Evolutionary conservation across 345 rosid genomes (phyloP), one percentile per base, ranked within the genome.

Genomic region (Sisymbrium altissimum): DNA sequence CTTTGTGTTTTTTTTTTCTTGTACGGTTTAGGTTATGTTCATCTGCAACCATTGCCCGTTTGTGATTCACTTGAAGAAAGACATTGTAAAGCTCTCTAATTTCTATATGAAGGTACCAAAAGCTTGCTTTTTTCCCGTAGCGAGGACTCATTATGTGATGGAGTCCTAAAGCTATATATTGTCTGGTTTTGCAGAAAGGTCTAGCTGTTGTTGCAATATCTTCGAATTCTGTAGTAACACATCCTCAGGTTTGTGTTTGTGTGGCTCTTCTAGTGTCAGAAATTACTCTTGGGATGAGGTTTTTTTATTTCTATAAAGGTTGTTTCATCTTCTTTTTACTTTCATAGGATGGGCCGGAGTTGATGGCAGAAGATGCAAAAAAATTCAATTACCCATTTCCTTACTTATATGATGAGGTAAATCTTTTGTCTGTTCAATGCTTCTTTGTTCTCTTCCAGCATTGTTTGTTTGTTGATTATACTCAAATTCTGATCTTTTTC

Each of bases 1-100:
- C n/a, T 61, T 5, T 23, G 18, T 57, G 6, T 48, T 4, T 30
- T 4, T 27, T 38, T n/a, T n/a, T n/a, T n/a, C 17, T 46, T 43
- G 4, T n/a, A 15, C 9, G 15, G n/a, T 64, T 45, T 82, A 91
- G 94, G 97, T 89, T 68, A 88, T 93, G 93, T 91, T 91, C 74
- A 81, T 91, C 33, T 93, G 95, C 83, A 91, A 91, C 65, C 98
- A 91, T 80, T 93, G 98, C 78, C 94, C 98, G 0, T 93, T 93
- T 88, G 98, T 93, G 70, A 89, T 76, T 76, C 97, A 85, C 81
- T 78, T 91, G 84, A 88, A 89, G 89, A 91, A 93, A 77, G 89
- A 86, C 72, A 64, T 91, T 50, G 91, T 80, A 67, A 91, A 91
- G 85, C 96, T 93, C 36, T 44, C 89, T 23, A 84, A 89, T 82